Percentiles rank a stretch among this genome's conserved stretches.
Conservation (phyloP, 2,329 filamentous ascomycete species). For the Emergomyces pasteurianus region DNA sequence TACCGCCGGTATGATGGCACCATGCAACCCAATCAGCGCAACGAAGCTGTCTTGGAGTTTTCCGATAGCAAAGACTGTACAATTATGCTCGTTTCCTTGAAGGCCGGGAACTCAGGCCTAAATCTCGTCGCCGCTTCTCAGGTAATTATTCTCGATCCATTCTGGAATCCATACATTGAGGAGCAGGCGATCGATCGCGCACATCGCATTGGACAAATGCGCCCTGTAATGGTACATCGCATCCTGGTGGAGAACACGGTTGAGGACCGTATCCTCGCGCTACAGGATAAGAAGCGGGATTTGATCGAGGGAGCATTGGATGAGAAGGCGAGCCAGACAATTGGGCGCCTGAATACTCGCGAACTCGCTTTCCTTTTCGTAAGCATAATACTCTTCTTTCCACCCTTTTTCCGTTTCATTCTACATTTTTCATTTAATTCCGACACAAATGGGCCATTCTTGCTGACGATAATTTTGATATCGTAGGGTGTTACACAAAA, state of each 20-base stretch:
- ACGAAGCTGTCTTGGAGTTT: constrained; percentile 56
- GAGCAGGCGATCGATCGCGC: constrained; percentile 86
- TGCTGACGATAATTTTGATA: neutral
- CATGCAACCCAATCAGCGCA: constrained; percentile 56
- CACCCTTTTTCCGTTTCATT: too few species aligned
- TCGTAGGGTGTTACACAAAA: neutral
- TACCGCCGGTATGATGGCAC: constrained; percentile 66
- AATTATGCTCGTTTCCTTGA: constrained; percentile 67
- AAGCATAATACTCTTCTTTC: neutral
- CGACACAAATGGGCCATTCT: neutral
- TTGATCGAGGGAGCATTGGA: constrained; percentile 71
- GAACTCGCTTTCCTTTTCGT: constrained; percentile 63
- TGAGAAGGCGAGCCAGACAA: constrained; percentile 54
- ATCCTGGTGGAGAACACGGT: constrained; percentile 67
- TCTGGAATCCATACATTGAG: constrained; percentile 91
- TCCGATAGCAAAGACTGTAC: constrained; percentile 47
- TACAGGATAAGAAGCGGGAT: constrained; percentile 68
- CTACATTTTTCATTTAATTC: neutral
- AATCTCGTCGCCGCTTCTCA: constrained; percentile 74
- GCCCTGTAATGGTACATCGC: constrained; percentile 65
- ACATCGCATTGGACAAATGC: constrained; percentile 71
- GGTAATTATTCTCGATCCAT: constrained; percentile 83
- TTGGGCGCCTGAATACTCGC: constrained; percentile 52
- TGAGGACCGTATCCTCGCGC: constrained; percentile 69
- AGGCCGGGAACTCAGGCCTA: constrained; percentile 72